Percentiles rank a stretch among this genome's conserved stretches.
phyloP scores from a whole-genome alignment of 306 rosid species.

The Medicago lupulina region DNA sequence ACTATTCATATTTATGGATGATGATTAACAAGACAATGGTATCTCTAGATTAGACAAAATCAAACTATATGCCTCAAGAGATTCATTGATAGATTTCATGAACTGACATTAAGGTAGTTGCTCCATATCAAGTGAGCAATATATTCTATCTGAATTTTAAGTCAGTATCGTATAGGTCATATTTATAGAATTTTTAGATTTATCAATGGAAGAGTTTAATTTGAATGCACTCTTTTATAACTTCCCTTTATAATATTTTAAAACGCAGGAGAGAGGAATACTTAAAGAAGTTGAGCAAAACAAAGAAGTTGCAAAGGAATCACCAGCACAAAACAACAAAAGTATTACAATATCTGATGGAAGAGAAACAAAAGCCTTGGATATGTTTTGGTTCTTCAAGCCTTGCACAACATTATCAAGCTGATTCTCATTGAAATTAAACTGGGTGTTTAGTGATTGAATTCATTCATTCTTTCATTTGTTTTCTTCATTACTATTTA shows the following conservation, averaged over 20 bases:
- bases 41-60: constrained; percentile 9
- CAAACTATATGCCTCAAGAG: background rate
- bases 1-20: constrained; percentile 6
- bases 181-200: background rate
- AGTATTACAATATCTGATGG: constrained; percentile 53
- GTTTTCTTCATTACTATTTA: constrained; percentile 22
- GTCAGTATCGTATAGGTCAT: background rate
- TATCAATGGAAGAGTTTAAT: too few species aligned
- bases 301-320: constrained; percentile 51
- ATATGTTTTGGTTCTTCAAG: constrained; percentile 92
- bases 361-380: constrained; percentile 76
- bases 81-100: background rate
- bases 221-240: too few species aligned
- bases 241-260: too few species aligned
- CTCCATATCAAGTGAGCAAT: background rate
- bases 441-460: constrained; percentile 6
- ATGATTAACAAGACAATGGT: background rate
- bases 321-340: constrained; percentile 52
- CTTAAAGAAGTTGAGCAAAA: constrained; percentile 59
- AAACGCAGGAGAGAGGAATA: constrained; percentile 67
- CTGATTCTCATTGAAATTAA: constrained; percentile 37
- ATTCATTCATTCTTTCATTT: constrained; percentile 59
- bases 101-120: background rate
- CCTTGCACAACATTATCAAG: constrained; percentile 88
- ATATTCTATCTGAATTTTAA: background rate